These are phyloP conservation scores for Fusarium sp. DNA, from an alignment of 2,329 filamentous ascomycete species.

Conservation along the genomic window DNA sequence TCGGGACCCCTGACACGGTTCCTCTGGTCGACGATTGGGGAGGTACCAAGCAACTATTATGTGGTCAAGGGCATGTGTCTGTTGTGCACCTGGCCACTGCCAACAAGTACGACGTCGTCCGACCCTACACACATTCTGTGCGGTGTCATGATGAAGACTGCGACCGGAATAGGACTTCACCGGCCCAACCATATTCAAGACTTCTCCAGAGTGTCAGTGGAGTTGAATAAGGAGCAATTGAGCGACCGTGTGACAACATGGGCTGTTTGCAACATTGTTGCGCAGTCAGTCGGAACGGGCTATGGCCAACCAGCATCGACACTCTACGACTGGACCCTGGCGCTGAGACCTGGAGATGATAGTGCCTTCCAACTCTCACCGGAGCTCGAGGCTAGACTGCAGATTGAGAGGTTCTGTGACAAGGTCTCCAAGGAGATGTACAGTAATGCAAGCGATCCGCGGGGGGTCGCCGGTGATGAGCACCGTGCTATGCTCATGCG, in stretches of 20 bases:
- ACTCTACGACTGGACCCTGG: conserved; percentile 80
- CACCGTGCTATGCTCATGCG: conserved; percentile 75
- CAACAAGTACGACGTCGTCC: conserved; percentile 82
- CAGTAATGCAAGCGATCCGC: conserved; percentile 79
- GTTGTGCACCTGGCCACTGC: conserved; percentile 84
- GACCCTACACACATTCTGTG: conserved; percentile 86
- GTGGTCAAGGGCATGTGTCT: conserved; percentile 85
- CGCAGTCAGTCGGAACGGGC: conserved; percentile 84
- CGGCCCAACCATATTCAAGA: conserved; percentile 85
- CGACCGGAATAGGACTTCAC: conserved; percentile 85
- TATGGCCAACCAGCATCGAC: conserved; percentile 86
- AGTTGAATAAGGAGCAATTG: conserved; percentile 82
- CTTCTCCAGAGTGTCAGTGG: conserved; percentile 80
- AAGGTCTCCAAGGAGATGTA: conserved; percentile 85
- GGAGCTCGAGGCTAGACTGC: conserved; percentile 75
- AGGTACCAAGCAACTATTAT: conserved; percentile 82
- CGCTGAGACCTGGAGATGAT: conserved; percentile 69
- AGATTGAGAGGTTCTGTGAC: conserved; percentile 81
- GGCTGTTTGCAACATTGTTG: conserved; percentile 88
- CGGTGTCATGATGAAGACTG: conserved; percentile 88
- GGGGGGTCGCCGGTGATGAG: conserved; percentile 76
- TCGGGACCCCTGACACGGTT: conserved; percentile 77
- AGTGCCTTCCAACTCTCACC: conserved; percentile 69
- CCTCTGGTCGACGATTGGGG: conserved; percentile 81
- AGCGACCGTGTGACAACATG: conserved; percentile 84